phyloP scores from a whole-genome alignment of 768 basidiomycete genomes.

The Phylloporus rhodoxanthus region DNA sequence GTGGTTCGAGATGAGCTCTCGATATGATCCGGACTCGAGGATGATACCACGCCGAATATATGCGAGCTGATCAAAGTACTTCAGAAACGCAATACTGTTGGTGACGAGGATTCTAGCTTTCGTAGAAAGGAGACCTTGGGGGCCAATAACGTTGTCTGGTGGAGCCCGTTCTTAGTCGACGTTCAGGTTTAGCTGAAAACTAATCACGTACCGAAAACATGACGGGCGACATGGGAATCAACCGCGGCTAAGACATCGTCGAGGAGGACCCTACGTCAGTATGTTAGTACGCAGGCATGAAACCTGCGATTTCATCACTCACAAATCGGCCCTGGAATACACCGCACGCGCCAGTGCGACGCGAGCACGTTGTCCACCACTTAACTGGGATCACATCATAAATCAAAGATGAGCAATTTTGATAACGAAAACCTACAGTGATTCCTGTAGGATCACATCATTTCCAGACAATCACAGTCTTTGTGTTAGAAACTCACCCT shows the following conservation, averaged over 20 bases:
- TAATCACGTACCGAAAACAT: slow-evolving; percentile 59
- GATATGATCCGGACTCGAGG: slow-evolving; percentile 67
- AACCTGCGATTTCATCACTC: slow-evolving; percentile 16
- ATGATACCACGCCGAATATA: slow-evolving; percentile 81
- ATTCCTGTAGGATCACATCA: slow-evolving; percentile 37
- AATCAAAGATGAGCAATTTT: slow-evolving; percentile 11
- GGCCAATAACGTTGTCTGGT: slow-evolving; percentile 80
- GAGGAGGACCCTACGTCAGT: slow-evolving; percentile 52
- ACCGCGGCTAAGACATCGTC: slow-evolving; percentile 89
- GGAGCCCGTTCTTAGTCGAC: neutral
- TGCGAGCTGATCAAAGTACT: slow-evolving; percentile 66
- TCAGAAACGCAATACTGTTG: slow-evolving; percentile 80
- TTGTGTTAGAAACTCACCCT: slow-evolving; percentile 40
- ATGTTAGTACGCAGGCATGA: neutral
- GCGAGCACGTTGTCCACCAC: slow-evolving; percentile 81
- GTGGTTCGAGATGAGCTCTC: slow-evolving; percentile 49
- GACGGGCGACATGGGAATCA: slow-evolving; percentile 82
- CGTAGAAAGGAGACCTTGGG: slow-evolving; percentile 69
- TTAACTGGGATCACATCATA: slow-evolving; percentile 41
- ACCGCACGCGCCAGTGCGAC: slow-evolving; percentile 83
- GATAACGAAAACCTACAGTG: slow-evolving; percentile 39
- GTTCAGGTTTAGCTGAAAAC: neutral
- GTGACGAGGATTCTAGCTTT: slow-evolving; percentile 86
- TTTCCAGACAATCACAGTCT: neutral
- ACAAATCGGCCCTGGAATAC: slow-evolving; percentile 89